Base-by-base conservation (phyloP, 2,329 filamentous ascomycete genomes). In the Lecanicillium sp. region DNA sequence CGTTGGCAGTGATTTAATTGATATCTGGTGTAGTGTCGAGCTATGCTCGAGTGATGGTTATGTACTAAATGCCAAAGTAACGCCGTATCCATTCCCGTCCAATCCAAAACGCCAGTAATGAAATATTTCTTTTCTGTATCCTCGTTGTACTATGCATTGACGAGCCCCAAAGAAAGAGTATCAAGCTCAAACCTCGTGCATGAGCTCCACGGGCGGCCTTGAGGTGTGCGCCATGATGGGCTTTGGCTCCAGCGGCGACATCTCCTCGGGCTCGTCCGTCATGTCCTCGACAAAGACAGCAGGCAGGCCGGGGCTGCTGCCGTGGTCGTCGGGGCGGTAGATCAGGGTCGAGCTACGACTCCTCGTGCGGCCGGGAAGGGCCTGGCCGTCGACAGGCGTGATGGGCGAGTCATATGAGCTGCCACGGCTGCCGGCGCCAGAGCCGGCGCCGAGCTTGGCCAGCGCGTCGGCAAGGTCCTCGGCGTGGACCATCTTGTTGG, bases 401-500 rank as follows among this genome's bases (percentile, higher is more conserved):
- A 67, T 57, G 38, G 67, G 71, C 19, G 62, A 63, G 44, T 64
- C 58, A 30, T 56, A 53, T 14, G 47, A 44, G 40, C 41, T 36
- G 12, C 29, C 44, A 27, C 26, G 44, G 20, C 36, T 43, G 23
- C 42, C 49, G 6, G 39, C 51, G 19, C 48, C 50, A 37, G 61
- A 56, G 51, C 66, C 65, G 54, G 80, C 73, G 60, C 78, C 75
- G 52, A 86, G 66, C 65, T 77, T 80, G 11, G 81, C 76, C 36
- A 86, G 67, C 2, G 83, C 83, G 44, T 82, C 78, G 15, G 82
- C 82, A 21, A 86, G 70, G 61, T 86, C 83, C 50, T 86, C 81
- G 35, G 83, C 81, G 59, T 86, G 80, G 21, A 86, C 80, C 59
- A 76, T 72, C 67, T 83, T 84, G 64, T 86, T 86, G 49, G 83